Evolutionary conservation across 2,329 filamentous ascomycete species (phyloP).

Genomic region (Sporothrix protearum): DNA sequence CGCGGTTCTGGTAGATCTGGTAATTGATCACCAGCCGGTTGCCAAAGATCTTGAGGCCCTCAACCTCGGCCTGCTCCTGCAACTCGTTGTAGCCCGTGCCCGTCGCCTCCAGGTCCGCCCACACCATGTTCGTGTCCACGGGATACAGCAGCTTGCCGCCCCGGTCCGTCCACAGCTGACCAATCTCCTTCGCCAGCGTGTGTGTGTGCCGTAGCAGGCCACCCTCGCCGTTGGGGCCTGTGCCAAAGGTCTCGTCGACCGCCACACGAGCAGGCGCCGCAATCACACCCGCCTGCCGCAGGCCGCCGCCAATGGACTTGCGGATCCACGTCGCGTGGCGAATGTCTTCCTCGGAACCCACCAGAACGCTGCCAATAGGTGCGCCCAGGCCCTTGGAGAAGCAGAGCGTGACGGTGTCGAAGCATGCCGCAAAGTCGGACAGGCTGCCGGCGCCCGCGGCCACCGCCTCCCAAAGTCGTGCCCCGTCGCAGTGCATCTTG

Average conservation of each 20-base stretch:
- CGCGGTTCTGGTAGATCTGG: slow-evolving; percentile 59
- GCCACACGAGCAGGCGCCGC: slow-evolving; percentile 72
- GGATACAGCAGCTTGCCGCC: slow-evolving; percentile 67
- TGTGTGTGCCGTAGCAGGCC: slow-evolving; percentile 62
- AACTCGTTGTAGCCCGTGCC: slow-evolving; percentile 44
- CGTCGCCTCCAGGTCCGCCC: slow-evolving; percentile 67
- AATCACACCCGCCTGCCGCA: slow-evolving; percentile 72
- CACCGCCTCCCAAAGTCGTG: slow-evolving; percentile 51
- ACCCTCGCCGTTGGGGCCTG: slow-evolving; percentile 53
- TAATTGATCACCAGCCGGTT: slow-evolving; percentile 49
- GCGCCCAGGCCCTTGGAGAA: slow-evolving; percentile 54
- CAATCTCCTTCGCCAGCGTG: slow-evolving; percentile 58
- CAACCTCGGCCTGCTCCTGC: slow-evolving; percentile 40
- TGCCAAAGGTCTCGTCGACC: slow-evolving; percentile 73
- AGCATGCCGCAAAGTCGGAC: slow-evolving; percentile 42
- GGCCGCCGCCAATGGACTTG: slow-evolving; percentile 76
- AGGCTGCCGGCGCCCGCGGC: slow-evolving; percentile 44
- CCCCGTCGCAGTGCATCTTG: slow-evolving; percentile 50
- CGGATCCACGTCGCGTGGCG: slow-evolving; percentile 70
- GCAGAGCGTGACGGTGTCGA: slow-evolving; percentile 58
- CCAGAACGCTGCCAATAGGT: slow-evolving; percentile 48
- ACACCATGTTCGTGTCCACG: slow-evolving; percentile 89
- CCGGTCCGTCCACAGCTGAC: slow-evolving; percentile 59
- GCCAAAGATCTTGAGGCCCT: slow-evolving; percentile 42
- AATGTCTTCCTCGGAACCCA: slow-evolving; percentile 51